A percentile compares a stretch with the other conserved stretches of the same genome.
These are phyloP conservation scores for Trichomonascaceae sp. DNA, from an alignment of 1,139 yeast genomes.

Conservation along the genomic window DNA sequence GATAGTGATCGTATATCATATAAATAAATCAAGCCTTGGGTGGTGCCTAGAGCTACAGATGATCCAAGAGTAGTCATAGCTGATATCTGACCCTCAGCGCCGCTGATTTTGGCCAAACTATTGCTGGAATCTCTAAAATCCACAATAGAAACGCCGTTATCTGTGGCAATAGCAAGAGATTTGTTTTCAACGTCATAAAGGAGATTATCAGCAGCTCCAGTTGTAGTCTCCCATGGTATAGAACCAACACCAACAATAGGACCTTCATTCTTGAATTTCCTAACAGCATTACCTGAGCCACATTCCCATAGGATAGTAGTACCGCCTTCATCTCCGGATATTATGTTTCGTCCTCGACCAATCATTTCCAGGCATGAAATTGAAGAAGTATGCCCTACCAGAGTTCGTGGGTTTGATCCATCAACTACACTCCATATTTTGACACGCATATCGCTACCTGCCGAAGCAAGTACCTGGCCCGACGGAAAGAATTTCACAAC, in stretches of 20 bases:
- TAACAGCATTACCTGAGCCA: conserved; percentile 45
- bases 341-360: conserved; percentile 60
- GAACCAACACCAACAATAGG: conserved; percentile 11
- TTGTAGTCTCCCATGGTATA: neutral
- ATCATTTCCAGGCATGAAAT: conserved; percentile 44
- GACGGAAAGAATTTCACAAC: conserved; percentile 50
- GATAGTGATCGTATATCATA: conserved; percentile 8
- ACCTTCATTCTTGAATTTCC: conserved; percentile 30
- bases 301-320: conserved; percentile 61
- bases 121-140: conserved; percentile 8
- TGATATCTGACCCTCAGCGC: neutral
- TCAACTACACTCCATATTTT: conserved; percentile 51
- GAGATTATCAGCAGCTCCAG: conserved; percentile 8
- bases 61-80: neutral
- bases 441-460: conserved; percentile 50
- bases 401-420: conserved; percentile 45
- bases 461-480: conserved; percentile 49
- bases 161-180: conserved; percentile 11
- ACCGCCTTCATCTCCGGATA: conserved; percentile 43
- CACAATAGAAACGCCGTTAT: conserved; percentile 9
- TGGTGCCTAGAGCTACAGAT: neutral
- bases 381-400: conserved; percentile 42
- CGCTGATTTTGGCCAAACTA: neutral
- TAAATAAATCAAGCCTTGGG: neutral
- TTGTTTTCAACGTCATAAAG: conserved; percentile 38